Evolutionary conservation across 371 early-diverging fungal species (phyloP), one percentile per base, ranked within the genome.

Genomic region (Dipsacomyces acuminosporus): DNA sequence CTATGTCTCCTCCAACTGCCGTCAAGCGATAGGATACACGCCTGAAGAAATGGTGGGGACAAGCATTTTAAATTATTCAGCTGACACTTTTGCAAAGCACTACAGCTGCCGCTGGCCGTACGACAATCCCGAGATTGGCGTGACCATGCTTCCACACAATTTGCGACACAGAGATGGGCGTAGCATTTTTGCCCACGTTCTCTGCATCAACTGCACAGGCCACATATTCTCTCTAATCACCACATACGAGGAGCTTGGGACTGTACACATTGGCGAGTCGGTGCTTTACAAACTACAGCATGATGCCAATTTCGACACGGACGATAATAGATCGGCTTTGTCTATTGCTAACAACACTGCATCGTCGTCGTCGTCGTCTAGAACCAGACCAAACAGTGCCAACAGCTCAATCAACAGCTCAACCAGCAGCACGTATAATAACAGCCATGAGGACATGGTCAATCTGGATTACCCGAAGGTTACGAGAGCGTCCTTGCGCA

Each of bases 61-160:
- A 9, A 66, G 66, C 20, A 48, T 51, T 1, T 48, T 66, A 34
- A 48, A 56, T 21, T 66, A 61, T 42, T 66, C 66, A 0, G 41
- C 51, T 20, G 66, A 66, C 54, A 9, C 56, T 9, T 49, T 61
- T 23, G 66, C 66, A 43, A 48, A 56, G 25, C 66, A 66, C 41
- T 66, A 66, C 47, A 61, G 66, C 61, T 66, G 66, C 43, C 45
- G 52, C 24, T 66, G 66, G 66, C 66, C 66, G 0, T 56, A 45
- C 0, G 66, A 66, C 41, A 66, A 66, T 30, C 66, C 66, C 34
- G 66, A 66, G 36, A 51, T 66, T 22, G 61, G 61, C 40, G 66
- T 66, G 18, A 61, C 61, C 5, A 46, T 66, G 61, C 41, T 66
- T 24, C 66, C 66, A 1, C 61, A 61, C 66, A 66, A 61, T 36